Base-by-base conservation (phyloP, 2,329 filamentous ascomycete species). In the Fusarium coffeatum region DNA sequence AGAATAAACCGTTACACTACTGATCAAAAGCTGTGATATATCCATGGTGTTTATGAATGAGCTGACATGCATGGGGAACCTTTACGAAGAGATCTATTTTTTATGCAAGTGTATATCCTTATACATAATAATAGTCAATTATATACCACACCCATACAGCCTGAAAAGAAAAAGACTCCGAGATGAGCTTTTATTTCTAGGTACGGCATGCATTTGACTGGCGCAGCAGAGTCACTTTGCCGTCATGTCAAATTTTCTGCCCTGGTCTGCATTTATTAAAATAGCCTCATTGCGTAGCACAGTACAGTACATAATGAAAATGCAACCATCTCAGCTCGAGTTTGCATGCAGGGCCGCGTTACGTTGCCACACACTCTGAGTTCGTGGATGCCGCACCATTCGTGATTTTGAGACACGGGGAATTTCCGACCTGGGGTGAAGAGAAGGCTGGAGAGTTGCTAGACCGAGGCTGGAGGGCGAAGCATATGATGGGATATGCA, bases 311-410 rank as follows among this genome's bases (percentile, higher is more conserved):
- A 27, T 27, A 40, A 41, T 12, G 18, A 22, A 23, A 16, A 71
- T 70, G 59, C 49, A 54, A 50, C 68, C 66, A 46, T 50, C 49
- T 68, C 67, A 43, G 37, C 64, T 64, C 32, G 28, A 27, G 55
- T 55, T 55, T 46, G 64, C 59, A 68, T 55, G 28, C 47, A 37
- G 40, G 41, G 27, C 43, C 27, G n/a, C 15, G 23, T 16, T 42
- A 18, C 46, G 51, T 37, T 49, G 43, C 30, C 58, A 61, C 45
- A 40, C 55, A 32, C 20, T 22, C 16, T 49, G 10, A 7, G n/a
- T 3, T 47, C n/a, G 28, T 41, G 42, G 50, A 28, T 55, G 53
- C 30, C 42, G 53, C 53, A 55, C 53, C 18, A 10, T 37, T 60
- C 22, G 28, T 34, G 22, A 12, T 3, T 6, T 51, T 48, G 57